Evolutionary conservation across 2,329 filamentous ascomycete species (phyloP), one percentile per base, ranked within the genome.

Genomic region (Calonectria pauciramosa): DNA sequence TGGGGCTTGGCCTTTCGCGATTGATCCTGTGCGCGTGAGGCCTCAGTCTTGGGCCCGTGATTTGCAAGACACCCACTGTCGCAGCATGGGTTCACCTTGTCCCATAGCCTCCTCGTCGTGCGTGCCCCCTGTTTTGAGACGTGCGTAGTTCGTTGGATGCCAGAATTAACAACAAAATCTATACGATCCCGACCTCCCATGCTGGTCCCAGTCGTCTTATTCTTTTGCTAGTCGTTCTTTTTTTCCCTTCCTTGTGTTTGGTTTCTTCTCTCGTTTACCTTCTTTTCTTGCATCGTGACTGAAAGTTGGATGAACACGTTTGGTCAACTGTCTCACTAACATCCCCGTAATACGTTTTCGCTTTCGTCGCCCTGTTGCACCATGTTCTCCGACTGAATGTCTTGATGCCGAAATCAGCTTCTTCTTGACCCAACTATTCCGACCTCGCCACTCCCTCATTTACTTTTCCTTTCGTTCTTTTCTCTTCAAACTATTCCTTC

Each of bases 41-140:
- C 56, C 56, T 63, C 56, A 63, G 56, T 41, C 36, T 10, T 63
- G 36, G 56, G 56, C 20, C 56, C 56, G 36, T 63, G 56, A 63
- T 72, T 75, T 74, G 70, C 76, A 73, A 76, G 64, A 78, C 76
- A 64, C 65, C 71, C 70, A 71, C 56, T 76, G 72, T 78, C 72
- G 70, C 75, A 76, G 66, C 75, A 72, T 75, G 71, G 74, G 64
- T 49, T 71, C 67, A 60, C 59, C 51, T 71, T 65, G 56, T 38
- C 70, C 66, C 60, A 59, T 72, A 38, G 44, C 52, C 47, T 60
- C 36, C 41, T 44, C 74, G 54, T 44, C 56, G 41, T 65, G 71
- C 47, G 23, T 51, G 30, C 73, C 71, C 71, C 72, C 47, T 63
- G 72, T 65, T 74, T 68, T 52, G 72, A 41, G 36, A 47, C 60